These are phyloP conservation scores for Talaromyces trachyspermus DNA, from an alignment of 495 filamentous ascomycete genomes.

Conservation along the genomic window DNA sequence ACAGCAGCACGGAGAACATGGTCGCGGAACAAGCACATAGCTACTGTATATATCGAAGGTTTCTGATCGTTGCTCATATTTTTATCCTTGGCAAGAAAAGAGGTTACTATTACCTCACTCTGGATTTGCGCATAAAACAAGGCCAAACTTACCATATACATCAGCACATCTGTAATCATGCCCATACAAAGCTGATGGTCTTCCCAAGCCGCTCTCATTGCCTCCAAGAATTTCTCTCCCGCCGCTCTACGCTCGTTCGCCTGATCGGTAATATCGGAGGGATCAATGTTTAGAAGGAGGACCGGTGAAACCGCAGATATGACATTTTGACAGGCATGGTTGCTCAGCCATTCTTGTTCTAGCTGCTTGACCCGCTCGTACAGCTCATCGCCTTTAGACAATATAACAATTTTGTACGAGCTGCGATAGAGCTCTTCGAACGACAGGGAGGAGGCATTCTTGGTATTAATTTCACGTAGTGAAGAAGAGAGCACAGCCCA, in stretches of 20 bases:
- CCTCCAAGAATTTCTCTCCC: conserved; percentile 77
- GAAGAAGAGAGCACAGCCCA: conserved; percentile 72
- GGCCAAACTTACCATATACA: conserved; percentile 74
- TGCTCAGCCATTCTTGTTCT: conserved; percentile 70
- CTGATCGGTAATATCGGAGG: conserved; percentile 40
- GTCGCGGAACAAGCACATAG: conserved; percentile 85
- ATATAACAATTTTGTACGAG: conserved; percentile 91
- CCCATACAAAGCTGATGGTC: conserved; percentile 90
- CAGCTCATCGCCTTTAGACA: conserved; percentile 75
- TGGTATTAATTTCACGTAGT: conserved; percentile 78
- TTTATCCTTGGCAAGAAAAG: conserved; percentile 51
- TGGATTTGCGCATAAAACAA: no score
- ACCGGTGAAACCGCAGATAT: conserved; percentile 52
- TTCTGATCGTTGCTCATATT: conserved; percentile 61
- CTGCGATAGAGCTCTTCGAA: conserved; percentile 95
- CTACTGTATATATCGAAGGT: conserved; percentile 71
- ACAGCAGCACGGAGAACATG: conserved; percentile 57
- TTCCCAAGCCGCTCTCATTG: conserved; percentile 70
- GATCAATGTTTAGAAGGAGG: conserved; percentile 40
- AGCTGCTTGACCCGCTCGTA: conserved; percentile 73
- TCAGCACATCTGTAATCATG: conserved; percentile 94
- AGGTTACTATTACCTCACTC: no score
- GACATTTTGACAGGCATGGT: conserved; percentile 58
- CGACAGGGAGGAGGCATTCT: conserved; percentile 82
- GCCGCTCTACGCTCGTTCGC: conserved; percentile 70